Evolutionary conservation across 1,139 yeast genomes (phyloP).

Genomic region (Wickerhamomyces sp.): DNA sequence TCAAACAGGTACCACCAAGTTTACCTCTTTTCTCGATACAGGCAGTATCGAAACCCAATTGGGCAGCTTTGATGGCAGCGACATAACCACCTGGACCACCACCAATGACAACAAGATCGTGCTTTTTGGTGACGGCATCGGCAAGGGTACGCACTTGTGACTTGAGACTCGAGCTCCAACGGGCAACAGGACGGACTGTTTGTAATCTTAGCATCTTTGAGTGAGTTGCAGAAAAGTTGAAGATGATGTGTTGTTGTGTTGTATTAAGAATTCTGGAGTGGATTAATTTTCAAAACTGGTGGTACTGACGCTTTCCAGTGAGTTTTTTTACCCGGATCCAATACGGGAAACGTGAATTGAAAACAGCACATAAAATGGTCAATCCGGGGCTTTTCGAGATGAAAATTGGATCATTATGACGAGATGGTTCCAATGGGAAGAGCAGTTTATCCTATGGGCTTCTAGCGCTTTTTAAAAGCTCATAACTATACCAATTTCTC

Average conservation of each 20-base stretch:
- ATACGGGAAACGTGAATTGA: not conserved
- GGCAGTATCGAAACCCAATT: conserved; percentile 88
- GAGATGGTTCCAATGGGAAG: not conserved
- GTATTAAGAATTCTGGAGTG: not conserved
- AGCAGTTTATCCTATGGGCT: not conserved
- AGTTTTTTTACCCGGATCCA: conserved; percentile 8
- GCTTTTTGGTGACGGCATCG: conserved; percentile 33
- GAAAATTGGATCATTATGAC: not conserved
- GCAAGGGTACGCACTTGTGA: conserved; percentile 10
- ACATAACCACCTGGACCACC: conserved; percentile 99
- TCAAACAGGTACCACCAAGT: conserved; percentile 96
- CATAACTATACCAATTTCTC: not conserved
- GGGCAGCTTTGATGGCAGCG: conserved; percentile 98
- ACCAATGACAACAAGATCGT: conserved; percentile 92
- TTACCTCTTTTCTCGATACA: conserved; percentile 96
- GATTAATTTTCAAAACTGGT: conserved; percentile 1
- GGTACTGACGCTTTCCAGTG: not conserved
- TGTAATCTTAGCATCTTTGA: conserved; percentile 3
- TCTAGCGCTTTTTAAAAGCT: not conserved
- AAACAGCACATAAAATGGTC: not conserved
- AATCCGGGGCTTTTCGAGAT: not conserved
- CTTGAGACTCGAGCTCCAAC: not conserved
- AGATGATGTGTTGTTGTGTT: not conserved
- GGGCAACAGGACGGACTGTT: conserved; percentile 4
- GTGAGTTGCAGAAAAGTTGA: not conserved